phyloP scores from a whole-genome alignment of 495 filamentous ascomycete genomes.

The Bacidia gigantensis region DNA sequence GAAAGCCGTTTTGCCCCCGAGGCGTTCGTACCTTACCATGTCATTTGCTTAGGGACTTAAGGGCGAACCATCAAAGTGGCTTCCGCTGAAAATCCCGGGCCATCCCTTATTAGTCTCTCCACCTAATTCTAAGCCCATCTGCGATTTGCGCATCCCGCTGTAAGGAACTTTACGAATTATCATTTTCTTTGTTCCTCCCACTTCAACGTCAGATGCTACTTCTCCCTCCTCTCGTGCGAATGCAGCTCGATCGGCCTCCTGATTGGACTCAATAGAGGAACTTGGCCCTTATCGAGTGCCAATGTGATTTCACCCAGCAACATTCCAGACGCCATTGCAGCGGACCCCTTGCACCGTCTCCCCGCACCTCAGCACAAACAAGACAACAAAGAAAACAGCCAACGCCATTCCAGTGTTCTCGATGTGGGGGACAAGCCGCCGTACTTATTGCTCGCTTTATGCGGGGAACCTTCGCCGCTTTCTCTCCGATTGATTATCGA shows the following conservation, averaged over 20 bases:
- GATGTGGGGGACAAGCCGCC: conserved; percentile 16
- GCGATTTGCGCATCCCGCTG: neutral
- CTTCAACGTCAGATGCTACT: neutral
- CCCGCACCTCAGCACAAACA: conserved; percentile 11
- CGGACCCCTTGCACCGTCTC: conserved; percentile 14
- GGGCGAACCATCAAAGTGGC: neutral
- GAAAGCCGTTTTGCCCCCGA: too few species aligned
- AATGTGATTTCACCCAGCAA: neutral
- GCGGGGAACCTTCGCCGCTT: conserved; percentile 12
- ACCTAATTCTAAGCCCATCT: neutral
- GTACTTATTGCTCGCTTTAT: conserved; percentile 11
- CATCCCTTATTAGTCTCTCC: neutral
- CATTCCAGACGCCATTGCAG: conserved; percentile 19
- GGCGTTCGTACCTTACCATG: too few species aligned
- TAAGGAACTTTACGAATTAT: neutral
- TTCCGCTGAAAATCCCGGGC: neutral
- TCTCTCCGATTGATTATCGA: conserved; percentile 15
- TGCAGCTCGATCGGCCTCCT: neutral
- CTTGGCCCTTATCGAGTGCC: neutral
- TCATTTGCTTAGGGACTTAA: neutral
- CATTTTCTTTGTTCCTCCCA: neutral
- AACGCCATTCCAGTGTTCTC: conserved; percentile 19
- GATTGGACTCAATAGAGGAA: neutral
- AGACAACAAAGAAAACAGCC: conserved; percentile 2
- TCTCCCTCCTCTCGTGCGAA: neutral